These are phyloP conservation scores for Pseudoperonospora humuli DNA, from an alignment of 352 stramenopile species.

Conservation along the genomic window DNA sequence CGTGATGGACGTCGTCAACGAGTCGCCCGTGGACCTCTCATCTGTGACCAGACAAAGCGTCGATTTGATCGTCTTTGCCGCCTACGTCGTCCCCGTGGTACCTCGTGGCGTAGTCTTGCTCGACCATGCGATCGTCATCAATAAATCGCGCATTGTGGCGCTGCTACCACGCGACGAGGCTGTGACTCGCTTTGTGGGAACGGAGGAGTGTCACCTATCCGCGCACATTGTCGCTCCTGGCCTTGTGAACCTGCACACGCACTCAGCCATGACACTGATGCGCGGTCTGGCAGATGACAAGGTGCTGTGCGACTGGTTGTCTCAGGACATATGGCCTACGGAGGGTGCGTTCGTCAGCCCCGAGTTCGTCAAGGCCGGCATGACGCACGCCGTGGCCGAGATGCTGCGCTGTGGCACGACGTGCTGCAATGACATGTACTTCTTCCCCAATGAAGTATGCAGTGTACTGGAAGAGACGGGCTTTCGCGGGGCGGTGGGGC, in stretches of 20 bases:
- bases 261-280: conserved; percentile 81
- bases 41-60: conserved; percentile 20
- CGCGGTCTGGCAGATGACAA: conserved; percentile 86
- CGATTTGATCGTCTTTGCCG: conserved; percentile 71
- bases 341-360: conserved; percentile 68
- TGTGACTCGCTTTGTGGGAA: conserved; percentile 36
- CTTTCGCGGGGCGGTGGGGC: conserved; percentile 60
- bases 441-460: conserved; percentile 57
- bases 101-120: conserved; percentile 57
- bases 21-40: conserved; percentile 4
- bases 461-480: conserved; percentile 53
- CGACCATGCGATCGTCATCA: conserved; percentile 71
- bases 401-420: conserved; percentile 85
- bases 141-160: conserved; percentile 62
- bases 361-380: conserved; percentile 68
- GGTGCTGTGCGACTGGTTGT: conserved; percentile 73
- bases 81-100: conserved; percentile 76
- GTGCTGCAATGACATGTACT: conserved; percentile 91
- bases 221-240: conserved; percentile 78
- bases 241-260: conserved; percentile 84
- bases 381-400: conserved; percentile 74
- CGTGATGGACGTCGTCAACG: no score
- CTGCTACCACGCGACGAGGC: conserved; percentile 56
- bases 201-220: conserved; percentile 33
- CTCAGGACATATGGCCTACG: conserved; percentile 80